phyloP scores from a whole-genome alignment of 2,329 filamentous ascomycete species.

The Aspergillus piperis region DNA sequence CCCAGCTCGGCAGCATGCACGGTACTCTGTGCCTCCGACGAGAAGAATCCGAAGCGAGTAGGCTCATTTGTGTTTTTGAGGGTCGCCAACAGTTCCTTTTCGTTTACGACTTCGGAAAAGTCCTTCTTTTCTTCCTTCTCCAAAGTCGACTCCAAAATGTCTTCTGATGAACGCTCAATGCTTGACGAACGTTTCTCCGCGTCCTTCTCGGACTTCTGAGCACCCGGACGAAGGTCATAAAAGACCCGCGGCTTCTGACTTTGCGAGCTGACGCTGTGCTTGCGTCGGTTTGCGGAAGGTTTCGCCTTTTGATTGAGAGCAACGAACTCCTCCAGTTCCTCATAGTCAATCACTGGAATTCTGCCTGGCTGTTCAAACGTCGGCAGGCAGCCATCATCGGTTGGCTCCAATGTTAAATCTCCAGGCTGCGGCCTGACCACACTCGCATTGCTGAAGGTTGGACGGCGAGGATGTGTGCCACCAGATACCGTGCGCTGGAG shows the following conservation, averaged over 20 bases:
- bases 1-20: constrained; percentile 88
- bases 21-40: constrained; percentile 88
- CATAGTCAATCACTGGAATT: constrained; percentile 83
- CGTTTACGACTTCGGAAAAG: constrained; percentile 29
- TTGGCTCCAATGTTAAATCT: constrained; percentile 36
- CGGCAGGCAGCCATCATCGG: constrained; percentile 80
- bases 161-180: constrained; percentile 29
- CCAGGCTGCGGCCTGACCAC: constrained; percentile 53
- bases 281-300: constrained; percentile 39
- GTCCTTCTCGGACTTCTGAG: constrained; percentile 40
- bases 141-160: constrained; percentile 29
- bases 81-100: constrained; percentile 36
- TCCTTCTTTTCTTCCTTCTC: constrained; percentile 38
- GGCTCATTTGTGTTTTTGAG: constrained; percentile 57
- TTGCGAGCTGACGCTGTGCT: constrained; percentile 53
- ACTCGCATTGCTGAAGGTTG: constrained; percentile 61
- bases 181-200: constrained; percentile 37
- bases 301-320: constrained; percentile 58
- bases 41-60: constrained; percentile 95
- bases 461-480: constrained; percentile 63
- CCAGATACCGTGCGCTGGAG: constrained; percentile 72
- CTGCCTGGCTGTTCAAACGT: constrained; percentile 74
- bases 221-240: constrained; percentile 56
- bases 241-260: constrained; percentile 58
- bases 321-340: constrained; percentile 91